Evolutionary conservation across 352 stramenopile genomes (phyloP), one percentile per base, ranked within the genome.

Genomic region (Phytophthora sp.): DNA sequence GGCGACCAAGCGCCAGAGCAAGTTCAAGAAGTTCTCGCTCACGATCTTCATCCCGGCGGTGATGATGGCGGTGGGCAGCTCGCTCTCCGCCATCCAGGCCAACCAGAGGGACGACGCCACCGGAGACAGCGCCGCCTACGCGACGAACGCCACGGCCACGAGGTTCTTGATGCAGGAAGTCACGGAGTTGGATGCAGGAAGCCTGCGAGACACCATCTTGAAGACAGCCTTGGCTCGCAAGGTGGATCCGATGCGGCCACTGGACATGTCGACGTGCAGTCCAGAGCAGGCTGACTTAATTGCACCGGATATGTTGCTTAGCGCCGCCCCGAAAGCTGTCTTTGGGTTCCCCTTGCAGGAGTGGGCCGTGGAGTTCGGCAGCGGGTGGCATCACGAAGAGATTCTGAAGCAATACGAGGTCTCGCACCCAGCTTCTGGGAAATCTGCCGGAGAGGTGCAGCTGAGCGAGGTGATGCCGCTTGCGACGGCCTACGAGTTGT

Each of bases 1-100:
- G 18, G 74, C 62, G 2, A 73, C 65, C 12, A 79, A 79, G 53
- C 69, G 67, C 46, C 69, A 76, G 34, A 73, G 68, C 62, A 85
- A 85, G 58, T 64, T 76, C 57, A 88, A 88, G 64, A 83, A 84
- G 54, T 72, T 76, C n/a, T 63, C 66, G 18, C 74, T 88, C 26
- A 79, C 74, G 44, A 76, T 88, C 28, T 88, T 86, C 55, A 79
- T 86, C 46, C 74, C 78, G 5, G 51, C 77, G 1, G 69, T 82
- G 18, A 85, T 82, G 78, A 69, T 85, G 67, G 76, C 78, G 5
- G 65, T 88, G 20, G 71, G 78, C 21, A 84, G 69, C 46, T 77
- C 65, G 15, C 65, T 88, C 23, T 85, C 78, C 31, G 74, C 79
- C 23, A 62, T 88, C 26, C 79, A 88, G 38, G 76, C 79, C 43